Evolutionary conservation across 257 asterid genomes (phyloP), one percentile per base, ranked within the genome.

Genomic region (Penstemon barbatus): DNA sequence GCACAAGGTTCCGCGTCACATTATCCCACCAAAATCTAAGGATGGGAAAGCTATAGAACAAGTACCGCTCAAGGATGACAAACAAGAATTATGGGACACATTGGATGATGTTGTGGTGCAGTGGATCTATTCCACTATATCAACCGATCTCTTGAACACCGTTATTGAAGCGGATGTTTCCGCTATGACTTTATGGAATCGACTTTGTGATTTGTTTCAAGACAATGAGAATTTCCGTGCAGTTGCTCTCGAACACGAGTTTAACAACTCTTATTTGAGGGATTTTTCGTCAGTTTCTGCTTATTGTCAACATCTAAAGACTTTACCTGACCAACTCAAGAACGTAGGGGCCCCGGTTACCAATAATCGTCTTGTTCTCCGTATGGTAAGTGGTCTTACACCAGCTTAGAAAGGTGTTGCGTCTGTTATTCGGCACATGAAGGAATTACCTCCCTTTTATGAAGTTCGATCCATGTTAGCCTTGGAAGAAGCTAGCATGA

Each of bases 321-420:
- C 6, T 8, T 44, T 66, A 3, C 18, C 71, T 5, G 71, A 66
- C 19, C 71, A 66, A 39, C 44, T 66, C 5, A 4, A 8, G 7
- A 66, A 66, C 13, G 71, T 49, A 7, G 71, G 71, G 18, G 61
- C 45, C 19, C 45, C 71, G 10, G 71, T 66, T 8, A 8, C 61
- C 0, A 53, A 66, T 8, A 19, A 66, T n/a, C 59, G 61, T 8
- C 48, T 66, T 10, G 46, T 66, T 5, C 71, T 66, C 36, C 49
- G 37, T 5, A 10, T 52, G 3, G 15, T 52, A 4, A 4, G 18
- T 9, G 57, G 57, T 13, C 57, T 52, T n/a, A 33, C 49, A 13
- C 59, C 18, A 5, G 53, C 52, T 6, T 66, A 66, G n/a, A 25
- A 66, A 6, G 60, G 43, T 50, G 71, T 66, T 18, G 45, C 46